Percentiles rank a stretch among this genome's conserved stretches.
Evolutionary conservation across 352 stramenopile species (phyloP).

Genomic region (Phytophthora macrochlamydospora): DNA sequence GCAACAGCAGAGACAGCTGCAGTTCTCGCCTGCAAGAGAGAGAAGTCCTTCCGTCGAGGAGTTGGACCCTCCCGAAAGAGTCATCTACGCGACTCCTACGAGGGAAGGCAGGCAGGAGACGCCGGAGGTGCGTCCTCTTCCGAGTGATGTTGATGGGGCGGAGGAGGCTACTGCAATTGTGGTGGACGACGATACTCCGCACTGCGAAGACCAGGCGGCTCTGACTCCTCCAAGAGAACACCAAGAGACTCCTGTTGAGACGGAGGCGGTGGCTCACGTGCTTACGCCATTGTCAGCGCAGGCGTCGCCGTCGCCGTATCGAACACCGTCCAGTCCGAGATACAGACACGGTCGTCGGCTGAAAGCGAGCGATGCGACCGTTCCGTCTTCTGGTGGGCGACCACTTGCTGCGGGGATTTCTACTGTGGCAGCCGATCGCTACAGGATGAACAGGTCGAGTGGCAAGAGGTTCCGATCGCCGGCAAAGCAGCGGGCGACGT

Average conservation of each 20-base stretch:
- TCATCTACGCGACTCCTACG: not conserved
- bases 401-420: conserved; percentile 29
- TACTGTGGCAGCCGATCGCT: conserved; percentile 34
- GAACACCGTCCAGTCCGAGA: conserved; percentile 16
- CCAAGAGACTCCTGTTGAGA: too few relatives aligned
- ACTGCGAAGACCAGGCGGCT: conserved; percentile 9
- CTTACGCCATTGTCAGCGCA: not conserved
- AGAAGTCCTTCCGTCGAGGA: not conserved
- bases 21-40: conserved; percentile 20
- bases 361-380: conserved; percentile 15
- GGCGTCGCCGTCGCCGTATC: conserved; percentile 16
- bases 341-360: conserved; percentile 33
- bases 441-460: conserved; percentile 34
- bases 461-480: conserved; percentile 36
- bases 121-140: not conserved
- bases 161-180: conserved; percentile 19
- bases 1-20: not conserved
- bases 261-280: not conserved
- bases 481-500: conserved; percentile 13
- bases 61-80: conserved; percentile 14
- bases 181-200: conserved; percentile 14
- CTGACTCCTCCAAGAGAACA: not conserved
- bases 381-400: conserved; percentile 11
- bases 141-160: conserved; percentile 4
- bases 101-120: not conserved